Percentiles rank a stretch among this genome's conserved stretches.
These are phyloP conservation scores for Syzygium aqueum DNA, from an alignment of 345 rosid genomes.

Conservation along the genomic window DNA sequence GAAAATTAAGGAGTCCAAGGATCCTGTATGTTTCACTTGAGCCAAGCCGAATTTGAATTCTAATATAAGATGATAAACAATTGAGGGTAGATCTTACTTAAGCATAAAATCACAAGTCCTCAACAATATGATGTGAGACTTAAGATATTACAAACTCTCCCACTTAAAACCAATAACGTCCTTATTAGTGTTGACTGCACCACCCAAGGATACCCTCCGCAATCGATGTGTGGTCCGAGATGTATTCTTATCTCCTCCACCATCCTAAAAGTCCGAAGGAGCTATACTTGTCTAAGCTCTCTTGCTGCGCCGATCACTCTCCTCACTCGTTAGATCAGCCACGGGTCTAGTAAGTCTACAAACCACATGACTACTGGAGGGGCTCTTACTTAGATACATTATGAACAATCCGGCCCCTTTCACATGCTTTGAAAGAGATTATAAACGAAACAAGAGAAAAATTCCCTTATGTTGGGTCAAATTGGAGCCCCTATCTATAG, in stretches of 20 bases:
- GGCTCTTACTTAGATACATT: not conserved
- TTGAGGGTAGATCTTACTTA: not conserved
- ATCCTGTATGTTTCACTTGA: not conserved
- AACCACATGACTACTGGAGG: not conserved
- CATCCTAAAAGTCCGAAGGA: not conserved
- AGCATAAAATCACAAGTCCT: not conserved
- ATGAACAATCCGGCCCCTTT: not conserved
- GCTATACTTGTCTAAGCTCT: not conserved
- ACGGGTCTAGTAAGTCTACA: not conserved
- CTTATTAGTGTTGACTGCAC: not conserved
- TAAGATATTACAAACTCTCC: not conserved
- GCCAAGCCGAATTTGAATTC: not conserved
- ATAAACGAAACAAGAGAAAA: not conserved
- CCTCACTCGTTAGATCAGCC: not conserved
- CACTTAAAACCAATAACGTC: not conserved
- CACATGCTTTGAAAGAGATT: not conserved
- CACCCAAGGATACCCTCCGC: not conserved
- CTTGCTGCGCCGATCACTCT: accelerated
- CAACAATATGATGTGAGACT: not conserved
- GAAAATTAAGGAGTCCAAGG: not conserved
- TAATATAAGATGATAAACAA: not conserved
- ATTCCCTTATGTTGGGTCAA: not conserved
- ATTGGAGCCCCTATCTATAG: not conserved
- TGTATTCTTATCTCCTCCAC: not conserved
- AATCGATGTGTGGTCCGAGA: not conserved